Conservation (phyloP, 331 rosid species). For the Quercus tomentella region DNA sequence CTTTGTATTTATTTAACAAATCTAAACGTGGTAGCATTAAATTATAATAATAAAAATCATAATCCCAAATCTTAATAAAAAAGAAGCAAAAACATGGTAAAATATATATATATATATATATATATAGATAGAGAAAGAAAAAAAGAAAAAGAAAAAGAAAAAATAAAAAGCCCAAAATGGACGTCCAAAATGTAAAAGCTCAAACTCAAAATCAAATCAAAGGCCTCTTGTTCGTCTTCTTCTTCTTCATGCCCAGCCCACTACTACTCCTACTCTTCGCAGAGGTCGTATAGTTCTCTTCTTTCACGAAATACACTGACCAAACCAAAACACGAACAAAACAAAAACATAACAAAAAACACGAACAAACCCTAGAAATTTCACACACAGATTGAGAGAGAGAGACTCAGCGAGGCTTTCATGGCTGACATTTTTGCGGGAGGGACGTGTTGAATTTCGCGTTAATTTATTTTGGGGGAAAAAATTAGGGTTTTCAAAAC, state of each 20-base stretch:
- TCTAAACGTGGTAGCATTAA: no score
- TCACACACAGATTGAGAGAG: constrained; percentile 12
- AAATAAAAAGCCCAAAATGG: constrained; percentile 70
- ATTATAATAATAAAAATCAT: no score
- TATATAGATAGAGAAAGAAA: no score
- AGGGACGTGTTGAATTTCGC: constrained; percentile 35
- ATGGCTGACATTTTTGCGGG: constrained; percentile 65
- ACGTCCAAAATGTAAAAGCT: constrained; percentile 37
- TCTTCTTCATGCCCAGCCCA: constrained; percentile 90
- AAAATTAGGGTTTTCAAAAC: constrained; percentile 51
- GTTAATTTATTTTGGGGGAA: constrained; percentile 10
- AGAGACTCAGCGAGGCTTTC: constrained; percentile 34
- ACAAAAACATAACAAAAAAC: background rate
- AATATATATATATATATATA: no score
- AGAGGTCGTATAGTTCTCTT: constrained; percentile 80
- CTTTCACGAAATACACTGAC: constrained; percentile 37
- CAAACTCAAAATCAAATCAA: constrained; percentile 36
- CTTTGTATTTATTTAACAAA: no score
- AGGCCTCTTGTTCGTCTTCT: constrained; percentile 68
- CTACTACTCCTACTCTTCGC: constrained; percentile 37
- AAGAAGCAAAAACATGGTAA: background rate
- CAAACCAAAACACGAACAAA: constrained; percentile 25
- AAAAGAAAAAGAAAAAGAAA: background rate
- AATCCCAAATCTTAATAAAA: background rate
- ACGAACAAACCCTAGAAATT: constrained; percentile 21